Conservation (phyloP, 2,329 filamentous ascomycete genomes). For the Hymenoscyphus repandus region DNA sequence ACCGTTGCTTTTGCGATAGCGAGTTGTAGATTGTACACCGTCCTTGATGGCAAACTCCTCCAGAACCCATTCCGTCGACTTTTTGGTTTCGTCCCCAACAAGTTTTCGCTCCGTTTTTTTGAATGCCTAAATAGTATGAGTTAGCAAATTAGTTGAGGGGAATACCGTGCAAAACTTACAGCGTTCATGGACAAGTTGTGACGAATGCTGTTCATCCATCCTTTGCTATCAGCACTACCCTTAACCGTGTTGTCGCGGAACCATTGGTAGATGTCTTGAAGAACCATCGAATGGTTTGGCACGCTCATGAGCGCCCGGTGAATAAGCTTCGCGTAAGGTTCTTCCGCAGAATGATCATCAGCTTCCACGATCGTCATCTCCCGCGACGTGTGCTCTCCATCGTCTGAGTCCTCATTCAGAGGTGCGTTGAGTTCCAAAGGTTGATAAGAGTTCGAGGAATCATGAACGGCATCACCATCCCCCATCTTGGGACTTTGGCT, state of each 20-base stretch:
- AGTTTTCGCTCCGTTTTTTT: slow-evolving; percentile 42
- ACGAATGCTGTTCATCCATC: slow-evolving; percentile 94
- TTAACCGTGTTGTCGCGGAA: slow-evolving; percentile 79
- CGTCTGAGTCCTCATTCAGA: slow-evolving; percentile 23
- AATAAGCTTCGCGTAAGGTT: slow-evolving; percentile 79
- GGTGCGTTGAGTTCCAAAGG: slow-evolving; percentile 12
- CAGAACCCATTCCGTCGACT: slow-evolving; percentile 72
- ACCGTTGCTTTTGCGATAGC: slow-evolving; percentile 56
- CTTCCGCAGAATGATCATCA: slow-evolving; percentile 36
- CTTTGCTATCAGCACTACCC: slow-evolving; percentile 54
- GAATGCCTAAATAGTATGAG: slow-evolving; percentile 41
- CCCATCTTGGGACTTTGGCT: slow-evolving; percentile 20
- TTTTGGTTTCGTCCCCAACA: slow-evolving; percentile 51
- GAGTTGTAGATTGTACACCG: slow-evolving; percentile 81
- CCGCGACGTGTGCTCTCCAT: slow-evolving; percentile 22
- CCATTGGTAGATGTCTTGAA: slow-evolving; percentile 89
- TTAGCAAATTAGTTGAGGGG: slow-evolving; percentile 28
- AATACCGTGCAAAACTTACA: slow-evolving; percentile 48
- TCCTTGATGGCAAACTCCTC: slow-evolving; percentile 61
- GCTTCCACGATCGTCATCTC: slow-evolving; percentile 26
- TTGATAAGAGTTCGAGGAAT: slow-evolving; percentile 7
- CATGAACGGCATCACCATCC: background rate
- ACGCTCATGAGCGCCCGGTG: slow-evolving; percentile 67
- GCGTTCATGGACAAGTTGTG: slow-evolving; percentile 96
- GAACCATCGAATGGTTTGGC: slow-evolving; percentile 63